phyloP scores from a whole-genome alignment of 306 rosid genomes.

The Cajanus cajan region DNA sequence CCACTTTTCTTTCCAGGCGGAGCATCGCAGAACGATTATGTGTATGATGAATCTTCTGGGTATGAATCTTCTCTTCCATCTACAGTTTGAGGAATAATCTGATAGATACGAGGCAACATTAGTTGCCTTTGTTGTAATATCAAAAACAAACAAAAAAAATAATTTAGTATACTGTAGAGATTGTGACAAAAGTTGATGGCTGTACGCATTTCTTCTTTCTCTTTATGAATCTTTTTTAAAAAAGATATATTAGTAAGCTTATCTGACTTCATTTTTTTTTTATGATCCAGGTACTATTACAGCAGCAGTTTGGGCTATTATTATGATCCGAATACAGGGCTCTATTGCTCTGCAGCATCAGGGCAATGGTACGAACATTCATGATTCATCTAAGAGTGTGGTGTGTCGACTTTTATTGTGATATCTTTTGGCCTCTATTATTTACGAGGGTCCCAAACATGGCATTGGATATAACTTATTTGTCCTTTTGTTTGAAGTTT shows the following conservation, averaged over 20 bases:
- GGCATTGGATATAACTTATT: not conserved
- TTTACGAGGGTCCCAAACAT: not conserved
- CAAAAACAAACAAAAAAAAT: not conserved
- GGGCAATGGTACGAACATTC: slow-evolving; percentile 55
- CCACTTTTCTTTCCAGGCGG: slow-evolving; percentile 45
- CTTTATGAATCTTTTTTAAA: slow-evolving; percentile 2
- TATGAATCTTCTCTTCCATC: slow-evolving; percentile 32
- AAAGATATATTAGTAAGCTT: not conserved
- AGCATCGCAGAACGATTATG: slow-evolving; percentile 51
- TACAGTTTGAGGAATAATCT: slow-evolving; percentile 14
- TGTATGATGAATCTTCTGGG: slow-evolving; percentile 71
- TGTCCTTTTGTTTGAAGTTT: not conserved
- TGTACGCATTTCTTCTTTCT: not conserved
- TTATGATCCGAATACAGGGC: slow-evolving; percentile 52
- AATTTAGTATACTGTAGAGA: not conserved
- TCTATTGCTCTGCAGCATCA: slow-evolving; percentile 60
- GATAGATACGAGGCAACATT: not conserved
- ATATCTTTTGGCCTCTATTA: not conserved
- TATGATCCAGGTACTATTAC: slow-evolving; percentile 65
- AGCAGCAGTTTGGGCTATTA: slow-evolving; percentile 59
- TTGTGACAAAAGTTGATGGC: not conserved
- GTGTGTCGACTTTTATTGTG: slow-evolving; percentile 7
- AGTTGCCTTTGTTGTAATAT: not conserved
- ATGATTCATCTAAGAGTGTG: slow-evolving; percentile 18
- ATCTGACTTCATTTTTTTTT: slow-evolving; percentile 15